These are phyloP conservation scores for Phaseolus lunatus DNA, from an alignment of 306 rosid genomes.

Conservation along the genomic window DNA sequence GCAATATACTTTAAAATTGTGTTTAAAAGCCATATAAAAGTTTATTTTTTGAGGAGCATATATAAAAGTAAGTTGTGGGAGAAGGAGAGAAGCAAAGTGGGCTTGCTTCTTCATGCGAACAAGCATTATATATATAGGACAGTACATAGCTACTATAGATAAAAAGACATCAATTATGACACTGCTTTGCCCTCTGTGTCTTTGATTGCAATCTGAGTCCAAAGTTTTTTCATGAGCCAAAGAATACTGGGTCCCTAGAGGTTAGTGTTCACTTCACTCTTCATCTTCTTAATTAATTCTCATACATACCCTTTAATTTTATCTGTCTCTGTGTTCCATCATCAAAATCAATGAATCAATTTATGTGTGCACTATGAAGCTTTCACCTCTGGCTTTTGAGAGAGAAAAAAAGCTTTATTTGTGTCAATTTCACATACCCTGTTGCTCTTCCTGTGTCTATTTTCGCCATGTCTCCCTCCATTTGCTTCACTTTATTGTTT, in stretches of 20 bases:
- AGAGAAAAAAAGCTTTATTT: background rate
- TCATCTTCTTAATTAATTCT: conserved; percentile 13
- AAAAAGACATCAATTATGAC: conserved; percentile 42
- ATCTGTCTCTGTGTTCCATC: background rate
- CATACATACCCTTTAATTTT: background rate
- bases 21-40: too few relatives aligned
- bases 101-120: background rate
- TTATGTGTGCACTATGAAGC: background rate
- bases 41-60: too few relatives aligned
- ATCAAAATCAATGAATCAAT: background rate
- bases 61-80: background rate
- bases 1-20: too few relatives aligned
- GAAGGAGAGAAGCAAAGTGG: background rate
- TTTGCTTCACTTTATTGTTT: conserved; percentile 42
- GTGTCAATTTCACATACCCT: conserved; percentile 27
- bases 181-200: conserved; percentile 37
- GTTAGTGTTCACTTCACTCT: conserved; percentile 40
- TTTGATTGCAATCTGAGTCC: conserved; percentile 30
- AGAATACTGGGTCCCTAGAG: conserved; percentile 36
- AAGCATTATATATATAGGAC: conserved; percentile 8
- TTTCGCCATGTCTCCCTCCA: conserved; percentile 25
- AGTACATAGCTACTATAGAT: background rate
- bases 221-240: conserved; percentile 22
- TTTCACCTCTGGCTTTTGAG: conserved; percentile 8
- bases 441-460: conserved; percentile 33